A percentile compares a stretch with the other conserved stretches of the same genome.
These are phyloP conservation scores for Astrephomene gubernaculifera DNA, from an alignment of 139 green algal species.

Conservation along the genomic window DNA sequence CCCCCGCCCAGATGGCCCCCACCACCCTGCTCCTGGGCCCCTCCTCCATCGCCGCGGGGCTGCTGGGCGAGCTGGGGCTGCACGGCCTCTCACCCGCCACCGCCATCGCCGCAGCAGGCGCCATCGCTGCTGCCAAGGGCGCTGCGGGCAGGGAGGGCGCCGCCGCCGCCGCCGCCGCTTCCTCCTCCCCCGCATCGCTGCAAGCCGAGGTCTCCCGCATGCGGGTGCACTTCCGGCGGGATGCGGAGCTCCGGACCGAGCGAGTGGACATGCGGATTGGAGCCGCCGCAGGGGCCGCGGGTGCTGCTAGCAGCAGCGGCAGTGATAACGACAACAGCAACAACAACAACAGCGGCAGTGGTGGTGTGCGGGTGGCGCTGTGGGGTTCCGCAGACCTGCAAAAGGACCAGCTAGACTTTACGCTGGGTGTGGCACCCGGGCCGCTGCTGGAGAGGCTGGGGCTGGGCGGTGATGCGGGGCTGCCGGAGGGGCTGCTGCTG, in stretches of 20 bases:
- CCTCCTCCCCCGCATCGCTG: not conserved
- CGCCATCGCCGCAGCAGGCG: not conserved
- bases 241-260: conserved; percentile 9
- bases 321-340: not conserved
- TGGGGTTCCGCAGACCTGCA: conserved; percentile 28
- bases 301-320: not conserved
- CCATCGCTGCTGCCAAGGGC: not conserved
- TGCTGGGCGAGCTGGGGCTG: conserved; percentile 17
- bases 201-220: not conserved
- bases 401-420: conserved; percentile 9
- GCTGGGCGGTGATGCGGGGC: not conserved
- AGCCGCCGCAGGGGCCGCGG: no score
- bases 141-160: not conserved
- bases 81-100: not conserved
- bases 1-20: not conserved
- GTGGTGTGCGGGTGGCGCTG: conserved; percentile 18
- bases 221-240: conserved; percentile 15
- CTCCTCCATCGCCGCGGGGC: not conserved
- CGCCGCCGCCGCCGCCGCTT: not conserved
- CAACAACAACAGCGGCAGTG: not conserved
- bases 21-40: conserved; percentile 17
- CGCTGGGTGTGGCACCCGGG: conserved; percentile 16
- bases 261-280: conserved; percentile 35
- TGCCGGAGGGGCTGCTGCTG: conserved; percentile 29
- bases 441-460: conserved; percentile 27